Conservation (phyloP, 2,329 filamentous ascomycete genomes). For the Colletotrichum caudatum region DNA sequence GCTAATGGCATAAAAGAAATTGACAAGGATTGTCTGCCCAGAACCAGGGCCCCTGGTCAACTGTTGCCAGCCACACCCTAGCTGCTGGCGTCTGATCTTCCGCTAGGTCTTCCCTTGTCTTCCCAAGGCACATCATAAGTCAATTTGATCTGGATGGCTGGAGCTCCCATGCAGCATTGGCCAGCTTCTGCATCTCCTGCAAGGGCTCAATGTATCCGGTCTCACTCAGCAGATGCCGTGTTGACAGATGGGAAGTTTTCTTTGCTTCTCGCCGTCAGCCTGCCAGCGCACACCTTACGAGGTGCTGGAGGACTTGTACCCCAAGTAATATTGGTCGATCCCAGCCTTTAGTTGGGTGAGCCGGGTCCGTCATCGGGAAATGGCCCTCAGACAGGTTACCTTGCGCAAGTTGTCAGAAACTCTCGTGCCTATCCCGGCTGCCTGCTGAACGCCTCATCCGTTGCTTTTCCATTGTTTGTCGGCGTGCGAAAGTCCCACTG, state of each 20-base stretch:
- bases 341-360: constrained; percentile 24
- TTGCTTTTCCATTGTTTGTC: constrained; percentile 7
- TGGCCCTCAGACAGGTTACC: constrained; percentile 1
- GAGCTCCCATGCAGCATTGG: constrained; percentile 4
- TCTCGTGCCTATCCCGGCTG: constrained; percentile 8
- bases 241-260: constrained; percentile 13
- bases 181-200: constrained; percentile 36
- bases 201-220: constrained; percentile 28
- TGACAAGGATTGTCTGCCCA: constrained; percentile 9
- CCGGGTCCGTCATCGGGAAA: constrained; percentile 17
- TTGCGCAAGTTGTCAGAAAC: neutral
- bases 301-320: constrained; percentile 26
- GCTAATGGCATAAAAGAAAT: constrained; percentile 20
- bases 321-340: constrained; percentile 24
- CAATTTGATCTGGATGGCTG: constrained; percentile 23
- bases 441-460: constrained; percentile 14
- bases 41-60: constrained; percentile 6
- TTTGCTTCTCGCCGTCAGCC: constrained; percentile 29
- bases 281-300: constrained; percentile 33
- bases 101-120: constrained; percentile 8
- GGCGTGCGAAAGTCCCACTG: constrained; percentile 2
- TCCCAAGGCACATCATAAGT: constrained; percentile 32
- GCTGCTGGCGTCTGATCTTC: constrained; percentile 18
- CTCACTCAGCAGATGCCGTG: constrained; percentile 37
- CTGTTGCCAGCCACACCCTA: constrained; percentile 18